Conservation (phyloP, 768 basidiomycete species). For the Suillus americanus region DNA sequence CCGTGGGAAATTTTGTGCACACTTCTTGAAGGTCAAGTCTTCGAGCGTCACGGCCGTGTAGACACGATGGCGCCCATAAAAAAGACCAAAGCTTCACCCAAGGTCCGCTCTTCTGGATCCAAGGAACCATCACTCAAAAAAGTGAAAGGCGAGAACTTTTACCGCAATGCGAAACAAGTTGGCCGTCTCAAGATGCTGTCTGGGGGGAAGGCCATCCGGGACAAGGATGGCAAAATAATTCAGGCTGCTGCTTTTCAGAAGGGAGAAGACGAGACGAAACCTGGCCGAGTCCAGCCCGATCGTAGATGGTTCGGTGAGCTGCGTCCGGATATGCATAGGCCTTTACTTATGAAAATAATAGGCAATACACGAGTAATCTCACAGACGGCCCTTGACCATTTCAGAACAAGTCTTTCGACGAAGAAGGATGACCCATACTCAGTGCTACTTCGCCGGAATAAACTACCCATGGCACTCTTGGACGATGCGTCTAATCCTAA, state of each 20-base stretch:
- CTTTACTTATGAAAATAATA: constrained; percentile 27
- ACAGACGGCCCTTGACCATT: constrained; percentile 94
- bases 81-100: constrained; percentile 31
- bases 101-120: constrained; percentile 43
- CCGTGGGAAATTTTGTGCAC: constrained; percentile 39
- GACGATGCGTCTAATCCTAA: constrained; percentile 87
- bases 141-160: constrained; percentile 96
- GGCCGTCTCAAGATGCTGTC: constrained; percentile 87
- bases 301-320: constrained; percentile 89
- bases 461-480: constrained; percentile 94
- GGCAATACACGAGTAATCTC: constrained; percentile 99
- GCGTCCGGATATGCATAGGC: neutral
- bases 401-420: constrained; percentile 80
- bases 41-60: neutral
- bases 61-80: constrained; percentile 30
- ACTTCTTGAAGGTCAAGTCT: constrained; percentile 17
- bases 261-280: constrained; percentile 86
- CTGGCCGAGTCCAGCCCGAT: constrained; percentile 93
- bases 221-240: constrained; percentile 89
- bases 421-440: constrained; percentile 96
- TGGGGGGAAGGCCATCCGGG: constrained; percentile 87
- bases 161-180: constrained; percentile 91
- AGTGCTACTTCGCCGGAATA: constrained; percentile 90
- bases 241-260: constrained; percentile 96
- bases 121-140: constrained; percentile 58